A percentile compares a stretch with the other conserved stretches of the same genome.
Evolutionary conservation across 2,329 filamentous ascomycete genomes (phyloP).

Genomic region (Ramularia collo-cygni): DNA sequence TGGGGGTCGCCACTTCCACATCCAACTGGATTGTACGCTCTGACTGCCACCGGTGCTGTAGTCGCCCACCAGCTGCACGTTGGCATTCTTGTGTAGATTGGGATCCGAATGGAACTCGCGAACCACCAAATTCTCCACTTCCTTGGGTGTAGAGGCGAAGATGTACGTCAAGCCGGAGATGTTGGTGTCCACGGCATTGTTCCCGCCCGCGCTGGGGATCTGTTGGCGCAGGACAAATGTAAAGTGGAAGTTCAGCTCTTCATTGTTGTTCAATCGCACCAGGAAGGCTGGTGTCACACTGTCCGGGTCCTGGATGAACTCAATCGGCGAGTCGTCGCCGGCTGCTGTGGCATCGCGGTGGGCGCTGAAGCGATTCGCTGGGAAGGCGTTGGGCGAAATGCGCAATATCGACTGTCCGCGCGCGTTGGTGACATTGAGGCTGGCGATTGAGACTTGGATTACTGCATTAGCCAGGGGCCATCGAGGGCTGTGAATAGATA

Average conservation of each 20-base stretch:
- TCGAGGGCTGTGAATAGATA: conserved; percentile 8
- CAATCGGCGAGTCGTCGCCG: conserved; percentile 69
- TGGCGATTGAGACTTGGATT: conserved; percentile 74
- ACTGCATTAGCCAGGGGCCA: conserved; percentile 2
- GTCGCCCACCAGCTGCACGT: conserved; percentile 91
- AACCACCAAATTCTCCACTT: conserved; percentile 89
- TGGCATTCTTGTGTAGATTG: conserved; percentile 93
- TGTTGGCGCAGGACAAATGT: conserved; percentile 67
- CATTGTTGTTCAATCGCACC: conserved; percentile 79
- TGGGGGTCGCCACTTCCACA: conserved; percentile 94
- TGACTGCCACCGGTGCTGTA: conserved; percentile 75
- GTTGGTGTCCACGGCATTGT: conserved; percentile 57
- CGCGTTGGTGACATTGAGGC: conserved; percentile 72
- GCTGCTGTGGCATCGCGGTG: conserved; percentile 51
- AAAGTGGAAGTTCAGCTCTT: conserved; percentile 89
- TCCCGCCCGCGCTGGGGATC: conserved; percentile 19
- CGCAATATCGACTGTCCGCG: conserved; percentile 70
- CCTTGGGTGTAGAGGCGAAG: conserved; percentile 75
- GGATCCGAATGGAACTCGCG: conserved; percentile 95
- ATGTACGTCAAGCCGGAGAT: conserved; percentile 90
- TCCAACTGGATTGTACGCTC: conserved; percentile 87
- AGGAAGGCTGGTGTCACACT: conserved; percentile 61
- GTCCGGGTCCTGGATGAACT: conserved; percentile 90
- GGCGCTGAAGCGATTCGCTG: conserved; percentile 69
- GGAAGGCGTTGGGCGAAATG: conserved; percentile 78